Conservation (phyloP, 1,284 basidiomycete genomes). For the Cutaneotrichosporon sp. region DNA sequence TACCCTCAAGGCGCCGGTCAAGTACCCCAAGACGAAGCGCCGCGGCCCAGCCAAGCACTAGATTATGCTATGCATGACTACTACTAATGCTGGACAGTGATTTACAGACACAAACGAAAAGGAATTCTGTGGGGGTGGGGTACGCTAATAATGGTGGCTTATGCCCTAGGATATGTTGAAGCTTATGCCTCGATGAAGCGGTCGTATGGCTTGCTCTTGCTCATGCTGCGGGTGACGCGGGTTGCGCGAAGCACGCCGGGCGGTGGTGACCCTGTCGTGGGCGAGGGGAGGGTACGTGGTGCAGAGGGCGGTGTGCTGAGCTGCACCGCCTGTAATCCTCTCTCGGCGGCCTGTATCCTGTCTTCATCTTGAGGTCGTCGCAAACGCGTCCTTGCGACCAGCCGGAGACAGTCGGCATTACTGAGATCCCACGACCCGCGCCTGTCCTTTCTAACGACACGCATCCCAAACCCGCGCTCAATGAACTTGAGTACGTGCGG, state of each 20-base stretch:
- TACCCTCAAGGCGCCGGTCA: conserved; percentile 68
- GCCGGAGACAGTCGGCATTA: not conserved
- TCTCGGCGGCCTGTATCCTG: not conserved
- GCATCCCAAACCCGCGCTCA: conserved; percentile 1
- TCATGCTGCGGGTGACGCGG: not conserved
- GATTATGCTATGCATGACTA: conserved; percentile 4
- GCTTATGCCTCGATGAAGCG: conserved; percentile 3
- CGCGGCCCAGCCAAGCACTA: conserved; percentile 49
- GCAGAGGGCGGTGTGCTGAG: not conserved
- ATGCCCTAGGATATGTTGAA: not conserved
- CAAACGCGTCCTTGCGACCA: not conserved
- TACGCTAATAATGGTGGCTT: not conserved
- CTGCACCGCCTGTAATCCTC: not conserved
- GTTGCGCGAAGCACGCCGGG: not conserved
- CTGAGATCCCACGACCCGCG: not conserved
- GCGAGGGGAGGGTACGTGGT: conserved; percentile 1
- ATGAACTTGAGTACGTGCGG: not conserved
- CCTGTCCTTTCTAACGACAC: not conserved
- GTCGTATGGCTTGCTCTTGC: conserved; percentile 4
- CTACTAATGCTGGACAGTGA: conserved; percentile 1
- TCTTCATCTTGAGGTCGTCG: not conserved
- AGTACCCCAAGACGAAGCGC: conserved; percentile 66
- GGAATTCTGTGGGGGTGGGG: not conserved
- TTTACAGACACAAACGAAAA: not conserved
- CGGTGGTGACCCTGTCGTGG: not conserved